Evolutionary conservation across 768 basidiomycete genomes (phyloP), one percentile per base, ranked within the genome.

Genomic region (Lactarius sp.): DNA sequence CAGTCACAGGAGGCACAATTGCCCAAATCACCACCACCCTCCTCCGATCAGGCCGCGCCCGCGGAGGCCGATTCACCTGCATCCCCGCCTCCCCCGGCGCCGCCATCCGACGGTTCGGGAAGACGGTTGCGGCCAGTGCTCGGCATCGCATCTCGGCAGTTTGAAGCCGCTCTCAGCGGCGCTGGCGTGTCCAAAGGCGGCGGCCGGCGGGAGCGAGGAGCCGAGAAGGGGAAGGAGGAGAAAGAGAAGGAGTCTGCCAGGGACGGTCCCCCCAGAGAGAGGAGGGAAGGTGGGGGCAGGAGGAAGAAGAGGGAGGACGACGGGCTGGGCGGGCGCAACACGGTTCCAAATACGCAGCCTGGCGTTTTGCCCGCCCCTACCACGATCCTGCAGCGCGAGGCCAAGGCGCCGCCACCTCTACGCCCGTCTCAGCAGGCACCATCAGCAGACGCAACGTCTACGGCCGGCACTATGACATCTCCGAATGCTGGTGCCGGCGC

Each of bases 141-240:
- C 37, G 86, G 87, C 0, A 70, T 87, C 8, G 85, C 79, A 0
- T 84, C 83, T 3, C 79, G 88, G 13, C 86, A 89, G 14, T 86
- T 91, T 57, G 87, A 89, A 68, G 87, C 84, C 7, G 89, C 89
- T 8, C 73, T 91, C 34, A 88, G 73, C 61, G 84, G 86, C 0
- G 83, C 84, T 0, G 85, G 84, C 6, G 83, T 84, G 4, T 72
- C 78, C n/a, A 75, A 78, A 31, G 71, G 75, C 20, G 72, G 75
- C 18, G 14, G 49, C 42, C 62, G 56, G 22, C 67, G 67, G 5
- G 65, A 68, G 44, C 64, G 67, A 8, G 57, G 31, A 27, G 46
- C 52, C 1, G 66, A 67, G 16, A 78, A 75, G 69, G 70, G 67
- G 42, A 73, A 73, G 9, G 78, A 69, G 64, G 73, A 73, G 8